A percentile compares a stretch with the other conserved stretches of the same genome.
Conservation (phyloP, 2,329 filamentous ascomycete species). For the Aspergillus amoenus region DNA sequence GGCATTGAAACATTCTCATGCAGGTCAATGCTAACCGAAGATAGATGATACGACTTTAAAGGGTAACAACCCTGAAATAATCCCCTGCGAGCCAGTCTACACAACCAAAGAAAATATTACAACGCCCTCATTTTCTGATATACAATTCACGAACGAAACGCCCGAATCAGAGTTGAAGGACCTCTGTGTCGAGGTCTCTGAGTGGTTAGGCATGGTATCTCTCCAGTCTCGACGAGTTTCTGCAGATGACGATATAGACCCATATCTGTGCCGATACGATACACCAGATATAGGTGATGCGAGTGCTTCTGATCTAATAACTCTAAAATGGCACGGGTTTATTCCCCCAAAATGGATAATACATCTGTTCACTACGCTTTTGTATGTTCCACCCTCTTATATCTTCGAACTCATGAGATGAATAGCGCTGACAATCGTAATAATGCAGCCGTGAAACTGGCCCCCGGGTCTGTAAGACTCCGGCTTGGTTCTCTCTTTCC, state of each 20-base stretch:
- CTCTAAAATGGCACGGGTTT: slow-evolving; percentile 45
- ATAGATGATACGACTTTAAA: slow-evolving; percentile 35
- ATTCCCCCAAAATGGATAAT: slow-evolving; percentile 42
- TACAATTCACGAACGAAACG: slow-evolving; percentile 26
- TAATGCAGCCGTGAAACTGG: slow-evolving; percentile 19
- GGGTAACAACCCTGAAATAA: slow-evolving; percentile 38
- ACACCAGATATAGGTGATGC: slow-evolving; percentile 33
- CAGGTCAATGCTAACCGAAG: slow-evolving; percentile 1
- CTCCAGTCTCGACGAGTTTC: slow-evolving; percentile 41
- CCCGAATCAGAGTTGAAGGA: slow-evolving; percentile 58
- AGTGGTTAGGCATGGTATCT: slow-evolving; percentile 63
- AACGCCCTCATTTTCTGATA: slow-evolving; percentile 32
- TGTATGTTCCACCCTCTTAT: slow-evolving; percentile 32
- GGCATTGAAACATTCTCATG: neutral
- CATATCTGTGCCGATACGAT: slow-evolving; percentile 45
- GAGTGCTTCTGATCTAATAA: slow-evolving; percentile 30
- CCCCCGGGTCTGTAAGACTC: slow-evolving; percentile 6
- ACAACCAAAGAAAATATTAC: slow-evolving; percentile 27
- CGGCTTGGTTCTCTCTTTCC: slow-evolving; percentile 37
- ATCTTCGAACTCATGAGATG: neutral
- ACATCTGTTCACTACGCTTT: slow-evolving; percentile 32
- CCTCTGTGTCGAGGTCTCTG: slow-evolving; percentile 55
- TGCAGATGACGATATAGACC: slow-evolving; percentile 39
- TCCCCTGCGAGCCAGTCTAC: slow-evolving; percentile 28
- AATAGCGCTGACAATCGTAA: neutral